phyloP scores from a whole-genome alignment of 352 stramenopile genomes.

The Elongisporangium anandrum region DNA sequence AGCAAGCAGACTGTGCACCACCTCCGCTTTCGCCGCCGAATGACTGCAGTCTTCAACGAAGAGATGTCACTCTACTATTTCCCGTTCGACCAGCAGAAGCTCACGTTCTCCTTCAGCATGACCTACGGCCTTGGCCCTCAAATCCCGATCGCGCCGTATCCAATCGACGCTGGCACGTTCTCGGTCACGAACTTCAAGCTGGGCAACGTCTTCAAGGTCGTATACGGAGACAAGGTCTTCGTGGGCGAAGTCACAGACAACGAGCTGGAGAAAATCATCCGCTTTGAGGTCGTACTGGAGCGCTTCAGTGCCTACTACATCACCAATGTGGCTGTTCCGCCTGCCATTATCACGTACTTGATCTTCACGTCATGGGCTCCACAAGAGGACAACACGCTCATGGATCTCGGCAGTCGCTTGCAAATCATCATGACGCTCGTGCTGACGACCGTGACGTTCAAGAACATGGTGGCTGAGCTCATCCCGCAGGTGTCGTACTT shows the following conservation, averaged over 20 bases:
- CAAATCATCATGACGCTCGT: conserved; percentile 31
- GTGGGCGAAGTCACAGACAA: conserved; percentile 18
- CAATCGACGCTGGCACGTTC: conserved; percentile 17
- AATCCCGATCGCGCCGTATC: conserved; percentile 11
- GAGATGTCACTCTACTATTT: conserved; percentile 33
- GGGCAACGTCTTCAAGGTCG: conserved; percentile 25
- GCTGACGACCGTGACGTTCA: conserved; percentile 36
- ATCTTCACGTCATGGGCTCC: conserved; percentile 29
- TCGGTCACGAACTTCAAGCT: conserved; percentile 28
- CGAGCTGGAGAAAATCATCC: conserved; percentile 15
- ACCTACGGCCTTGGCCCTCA: conserved; percentile 6
- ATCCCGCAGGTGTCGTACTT: conserved; percentile 39
- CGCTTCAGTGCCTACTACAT: conserved; percentile 29
- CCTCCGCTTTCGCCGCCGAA: conserved; percentile 15
- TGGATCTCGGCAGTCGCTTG: conserved; percentile 23
- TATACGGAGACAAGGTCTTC: conserved; percentile 26
- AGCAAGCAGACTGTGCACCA: conserved; percentile 4
- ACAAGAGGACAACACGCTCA: conserved; percentile 4
- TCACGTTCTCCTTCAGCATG: conserved; percentile 23
- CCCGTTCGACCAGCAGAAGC: conserved; percentile 32
- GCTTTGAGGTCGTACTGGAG: conserved; percentile 34
- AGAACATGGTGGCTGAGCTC: conserved; percentile 23
- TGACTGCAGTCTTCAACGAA: conserved; percentile 23
- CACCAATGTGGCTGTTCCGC: conserved; percentile 28
- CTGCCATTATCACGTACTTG: conserved; percentile 33